Evolutionary conservation across 2,329 filamentous ascomycete genomes (phyloP).

Genomic region (Cryphonectria naterciae): DNA sequence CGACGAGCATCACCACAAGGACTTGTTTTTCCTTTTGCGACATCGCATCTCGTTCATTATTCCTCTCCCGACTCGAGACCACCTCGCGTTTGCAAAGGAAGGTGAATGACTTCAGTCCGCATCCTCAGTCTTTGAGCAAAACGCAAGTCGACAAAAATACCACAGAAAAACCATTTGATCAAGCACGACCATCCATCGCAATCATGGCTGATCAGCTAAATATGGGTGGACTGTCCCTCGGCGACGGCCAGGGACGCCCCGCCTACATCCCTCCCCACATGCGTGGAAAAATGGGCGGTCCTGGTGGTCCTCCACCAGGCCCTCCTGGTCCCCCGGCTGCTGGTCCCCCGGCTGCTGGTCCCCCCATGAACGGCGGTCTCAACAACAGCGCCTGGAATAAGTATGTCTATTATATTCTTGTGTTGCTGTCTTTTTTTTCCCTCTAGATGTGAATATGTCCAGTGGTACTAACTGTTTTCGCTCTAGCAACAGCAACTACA

Average conservation of each 20-base stretch:
- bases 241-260: conserved; percentile 44
- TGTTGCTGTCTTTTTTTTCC: background rate
- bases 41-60: conserved; percentile 15
- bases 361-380: conserved; percentile 49
- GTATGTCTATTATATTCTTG: conserved; percentile 46
- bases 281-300: conserved; percentile 59
- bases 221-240: conserved; percentile 75
- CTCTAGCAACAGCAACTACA: conserved; percentile 52
- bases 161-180: conserved; percentile 28
- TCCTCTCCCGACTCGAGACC: conserved; percentile 22
- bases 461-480: conserved; percentile 32
- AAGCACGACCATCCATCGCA: conserved; percentile 35
- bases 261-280: conserved; percentile 89
- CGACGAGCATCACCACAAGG: conserved; percentile 23
- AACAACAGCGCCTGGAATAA: conserved; percentile 68
- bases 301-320: conserved; percentile 34
- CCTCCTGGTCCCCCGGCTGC: conserved; percentile 33
- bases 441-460: conserved; percentile 4
- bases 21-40: conserved; percentile 19
- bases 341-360: conserved; percentile 33
- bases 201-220: conserved; percentile 84
- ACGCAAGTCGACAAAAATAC: conserved; percentile 17
- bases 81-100: conserved; percentile 21
- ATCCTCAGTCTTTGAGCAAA: conserved; percentile 24
- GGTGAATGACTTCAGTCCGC: conserved; percentile 26